Evolutionary conservation across 495 filamentous ascomycete genomes (phyloP), one percentile per base, ranked within the genome.

Genomic region (Viridothelium virens): DNA sequence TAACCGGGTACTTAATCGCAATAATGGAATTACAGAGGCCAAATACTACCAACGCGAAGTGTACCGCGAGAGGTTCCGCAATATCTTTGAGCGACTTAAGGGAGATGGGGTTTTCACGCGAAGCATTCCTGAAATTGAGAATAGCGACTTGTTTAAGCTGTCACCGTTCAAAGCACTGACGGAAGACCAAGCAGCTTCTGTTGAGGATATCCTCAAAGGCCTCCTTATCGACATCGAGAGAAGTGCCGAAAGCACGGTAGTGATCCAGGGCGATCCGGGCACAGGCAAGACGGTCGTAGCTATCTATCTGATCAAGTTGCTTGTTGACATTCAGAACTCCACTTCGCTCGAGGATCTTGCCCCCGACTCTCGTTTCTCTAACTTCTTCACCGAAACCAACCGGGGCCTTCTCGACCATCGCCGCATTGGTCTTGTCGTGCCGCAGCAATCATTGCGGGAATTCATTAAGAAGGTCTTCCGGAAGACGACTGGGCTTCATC

Each of bases 121-220:
- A 53, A 68, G 62, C 56, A 61, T 68, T 56, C 63, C 62, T 11
- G 66, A 68, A 62, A 68, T 68, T 63, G 66, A 68, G 62, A 68
- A 68, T 56, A 68, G 66, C 66, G 50, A 46, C 48, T 38, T 68
- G 46, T 68, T 68, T 48, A 68, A 68, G 39, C 39, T 68, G 36
- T 68, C 66, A 31, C 66, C 66, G n/a, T 68, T 59, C 63, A 68
- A 68, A 65, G 66, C 63, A 38, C 37, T 68, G 47, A 68, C 66
- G 36, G 66, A 68, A 65, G 66, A 68, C 41, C 66, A 68, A 68
- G 66, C 66, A 68, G 65, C 44, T 68, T 68, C 66, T 25, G 63
- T 68, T 50, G 66, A 65, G 38, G 63, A 68, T 14, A 68, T 68
- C 56, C 7, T 68, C 47, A 65, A 41, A n/a, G 50, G 36, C 48